Evolutionary conservation across 2,329 filamentous ascomycete species (phyloP).

Genomic region (Penicillium vulpinum): DNA sequence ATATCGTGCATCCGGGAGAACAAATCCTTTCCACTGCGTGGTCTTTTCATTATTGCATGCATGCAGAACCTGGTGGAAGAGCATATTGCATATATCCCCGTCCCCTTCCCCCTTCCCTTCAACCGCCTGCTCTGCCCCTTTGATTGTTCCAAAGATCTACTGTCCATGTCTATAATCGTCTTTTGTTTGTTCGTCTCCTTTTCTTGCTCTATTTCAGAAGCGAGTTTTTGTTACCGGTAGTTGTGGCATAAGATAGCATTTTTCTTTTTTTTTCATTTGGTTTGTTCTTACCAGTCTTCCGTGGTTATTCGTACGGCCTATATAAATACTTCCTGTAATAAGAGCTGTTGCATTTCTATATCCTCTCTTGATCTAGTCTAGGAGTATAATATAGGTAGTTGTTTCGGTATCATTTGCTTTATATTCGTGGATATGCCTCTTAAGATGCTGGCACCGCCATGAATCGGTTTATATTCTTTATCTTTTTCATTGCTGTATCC

Average conservation of each 20-base stretch:
- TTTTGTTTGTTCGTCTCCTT: constrained; percentile 8
- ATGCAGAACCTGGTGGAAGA: constrained; percentile 9
- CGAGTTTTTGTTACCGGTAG: constrained; percentile 25
- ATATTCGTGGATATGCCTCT: neutral
- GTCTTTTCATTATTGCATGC: constrained; percentile 6
- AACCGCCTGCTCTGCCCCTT: constrained; percentile 13
- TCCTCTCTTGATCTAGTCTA: neutral
- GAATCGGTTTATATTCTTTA: neutral
- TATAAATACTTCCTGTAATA: constrained; percentile 13
- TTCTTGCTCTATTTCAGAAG: constrained; percentile 29
- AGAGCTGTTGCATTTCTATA: constrained; percentile 1
- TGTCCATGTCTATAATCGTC: constrained; percentile 30
- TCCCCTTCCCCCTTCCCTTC: constrained; percentile 5
- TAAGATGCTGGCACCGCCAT: neutral
- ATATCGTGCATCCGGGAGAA: constrained; percentile 3
- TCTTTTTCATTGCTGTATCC: neutral
- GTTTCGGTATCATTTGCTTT: neutral
- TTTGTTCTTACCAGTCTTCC: constrained; percentile 6
- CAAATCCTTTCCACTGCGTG: constrained; percentile 9
- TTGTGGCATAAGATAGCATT: constrained; percentile 30
- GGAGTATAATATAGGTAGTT: neutral
- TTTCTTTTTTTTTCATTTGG: constrained; percentile 12
- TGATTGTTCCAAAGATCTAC: constrained; percentile 26
- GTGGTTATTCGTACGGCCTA: constrained; percentile 16
- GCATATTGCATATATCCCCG: constrained; percentile 25